Conservation (phyloP, 192 early-diverging fungal genomes). For the Coemansia sp. region DNA sequence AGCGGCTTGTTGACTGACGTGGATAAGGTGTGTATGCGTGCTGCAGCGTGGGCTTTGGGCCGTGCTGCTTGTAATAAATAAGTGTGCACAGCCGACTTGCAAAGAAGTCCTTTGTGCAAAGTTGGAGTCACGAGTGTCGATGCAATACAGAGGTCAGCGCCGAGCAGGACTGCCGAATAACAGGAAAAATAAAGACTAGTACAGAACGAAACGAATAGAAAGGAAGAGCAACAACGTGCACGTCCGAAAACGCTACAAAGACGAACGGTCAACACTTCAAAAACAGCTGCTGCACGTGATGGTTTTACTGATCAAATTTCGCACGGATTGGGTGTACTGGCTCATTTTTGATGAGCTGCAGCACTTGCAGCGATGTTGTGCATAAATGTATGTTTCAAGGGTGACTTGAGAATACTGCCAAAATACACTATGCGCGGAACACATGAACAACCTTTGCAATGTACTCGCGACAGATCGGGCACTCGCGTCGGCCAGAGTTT, state of each 20-base stretch:
- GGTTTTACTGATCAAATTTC: constrained; percentile 10
- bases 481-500: constrained; percentile 59
- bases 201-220: background rate
- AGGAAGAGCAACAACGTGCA: background rate
- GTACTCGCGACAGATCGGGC: constrained; percentile 77
- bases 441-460: constrained; percentile 67
- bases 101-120: constrained; percentile 1
- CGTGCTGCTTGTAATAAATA: background rate
- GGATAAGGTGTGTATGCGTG: background rate
- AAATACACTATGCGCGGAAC: constrained; percentile 56
- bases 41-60: background rate
- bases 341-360: too few relatives aligned
- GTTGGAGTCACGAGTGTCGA: background rate
- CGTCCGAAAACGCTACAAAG: background rate
- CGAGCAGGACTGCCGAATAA: background rate
- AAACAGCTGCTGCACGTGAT: constrained; percentile 3
- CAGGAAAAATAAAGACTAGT: constrained; percentile 1
- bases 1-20: constrained; percentile 49
- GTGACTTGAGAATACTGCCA: background rate
- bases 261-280: background rate
- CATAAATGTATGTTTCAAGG: background rate
- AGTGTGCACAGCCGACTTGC: background rate
- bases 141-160: background rate
- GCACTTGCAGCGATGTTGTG: too few relatives aligned
- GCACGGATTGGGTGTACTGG: background rate